Evolutionary conservation across 169 alveolate species (phyloP).

Genomic region (Blepharisma undulans): DNA sequence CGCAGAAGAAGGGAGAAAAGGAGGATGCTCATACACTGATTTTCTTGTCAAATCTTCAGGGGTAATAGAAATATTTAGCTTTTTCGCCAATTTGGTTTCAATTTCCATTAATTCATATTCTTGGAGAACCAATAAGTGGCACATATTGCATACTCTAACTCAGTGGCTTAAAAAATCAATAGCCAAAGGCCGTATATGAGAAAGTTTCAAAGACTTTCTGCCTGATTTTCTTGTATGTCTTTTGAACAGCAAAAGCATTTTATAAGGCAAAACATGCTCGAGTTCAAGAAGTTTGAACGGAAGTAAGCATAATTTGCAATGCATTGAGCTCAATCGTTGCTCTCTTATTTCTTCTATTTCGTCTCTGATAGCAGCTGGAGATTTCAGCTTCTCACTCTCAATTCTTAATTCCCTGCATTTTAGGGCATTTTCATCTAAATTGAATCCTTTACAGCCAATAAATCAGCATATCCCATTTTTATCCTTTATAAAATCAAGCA

Average conservation of each 20-base stretch:
- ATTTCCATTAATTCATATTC: background rate
- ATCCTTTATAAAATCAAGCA: background rate
- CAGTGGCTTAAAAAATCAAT: slow-evolving; percentile 3
- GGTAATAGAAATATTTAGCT: background rate
- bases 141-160: background rate
- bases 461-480: background rate
- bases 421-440: background rate
- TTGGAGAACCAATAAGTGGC: background rate
- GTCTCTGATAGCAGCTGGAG: background rate
- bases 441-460: slow-evolving; percentile 4
- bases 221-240: background rate
- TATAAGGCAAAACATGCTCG: background rate
- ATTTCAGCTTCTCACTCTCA: background rate
- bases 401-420: background rate
- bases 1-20: background rate
- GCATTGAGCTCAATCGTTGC: slow-evolving; percentile 18
- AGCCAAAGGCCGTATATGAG: background rate
- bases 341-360: background rate
- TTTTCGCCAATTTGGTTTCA: background rate
- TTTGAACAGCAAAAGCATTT: slow-evolving; percentile 7
- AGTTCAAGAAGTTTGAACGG: background rate
- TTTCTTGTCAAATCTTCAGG: background rate
- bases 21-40: background rate
- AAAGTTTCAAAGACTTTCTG: background rate
- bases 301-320: slow-evolving; percentile 1